phyloP scores from a whole-genome alignment of 257 asterid species.

The Coffea canephora region DNA sequence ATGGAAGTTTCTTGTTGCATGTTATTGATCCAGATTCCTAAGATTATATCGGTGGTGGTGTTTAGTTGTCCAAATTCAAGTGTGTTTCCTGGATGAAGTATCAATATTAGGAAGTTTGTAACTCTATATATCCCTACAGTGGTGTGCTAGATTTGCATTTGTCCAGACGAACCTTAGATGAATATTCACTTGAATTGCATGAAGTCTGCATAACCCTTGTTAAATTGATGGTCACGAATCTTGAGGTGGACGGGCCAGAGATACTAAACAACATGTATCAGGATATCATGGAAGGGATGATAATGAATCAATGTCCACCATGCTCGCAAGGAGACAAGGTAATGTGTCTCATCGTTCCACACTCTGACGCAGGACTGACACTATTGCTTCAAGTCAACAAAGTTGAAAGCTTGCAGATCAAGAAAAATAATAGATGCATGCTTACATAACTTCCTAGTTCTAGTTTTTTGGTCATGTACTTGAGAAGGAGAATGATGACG shows the following conservation, averaged over 20 bases:
- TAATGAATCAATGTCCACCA: no score
- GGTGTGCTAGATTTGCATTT: no score
- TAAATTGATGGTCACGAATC: conserved; percentile 29
- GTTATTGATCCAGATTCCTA: no score
- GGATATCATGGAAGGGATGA: no score
- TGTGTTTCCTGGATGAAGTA: no score
- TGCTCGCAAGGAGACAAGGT: conserved; percentile 29
- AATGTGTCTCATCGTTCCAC: conserved; percentile 29
- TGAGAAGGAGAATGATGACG: conserved; percentile 12
- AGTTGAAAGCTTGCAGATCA: conserved; percentile 35
- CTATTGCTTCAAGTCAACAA: conserved; percentile 32
- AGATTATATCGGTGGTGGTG: no score
- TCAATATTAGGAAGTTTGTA: no score
- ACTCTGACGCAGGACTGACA: conserved; percentile 37
- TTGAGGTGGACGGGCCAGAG: neutral
- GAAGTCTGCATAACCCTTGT: conserved; percentile 22
- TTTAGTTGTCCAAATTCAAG: no score
- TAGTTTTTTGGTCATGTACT: conserved; percentile 23
- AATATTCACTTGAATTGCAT: conserved; percentile 30
- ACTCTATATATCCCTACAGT: no score
- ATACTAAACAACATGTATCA: no score
- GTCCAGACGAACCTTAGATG: conserved; percentile 29
- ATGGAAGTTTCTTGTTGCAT: no score
- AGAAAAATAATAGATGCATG: conserved; percentile 24
- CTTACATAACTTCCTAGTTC: conserved; percentile 19